Evolutionary conservation across 352 stramenopile species (phyloP), one percentile per base, ranked within the genome.

Genomic region (Phytophthora hybrid): DNA sequence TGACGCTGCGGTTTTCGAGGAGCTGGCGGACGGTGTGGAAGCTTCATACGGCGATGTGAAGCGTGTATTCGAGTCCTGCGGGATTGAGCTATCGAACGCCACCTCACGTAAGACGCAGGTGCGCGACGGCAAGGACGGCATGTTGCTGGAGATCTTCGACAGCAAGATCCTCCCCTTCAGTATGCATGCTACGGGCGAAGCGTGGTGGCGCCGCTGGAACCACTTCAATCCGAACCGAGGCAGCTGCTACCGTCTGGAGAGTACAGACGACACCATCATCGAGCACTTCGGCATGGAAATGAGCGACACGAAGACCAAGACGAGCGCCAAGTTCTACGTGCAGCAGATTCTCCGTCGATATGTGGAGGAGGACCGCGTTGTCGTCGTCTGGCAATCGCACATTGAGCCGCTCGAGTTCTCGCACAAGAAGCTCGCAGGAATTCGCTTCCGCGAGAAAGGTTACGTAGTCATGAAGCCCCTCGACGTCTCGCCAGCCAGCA

Each of bases 371-470:
- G 77, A 86, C 44, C 84, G 84, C 41, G 68, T 89, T 14, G 74
- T 92, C 31, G 81, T 90, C 31, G 81, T 90, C 16, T 92, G 83
- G 83, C 80, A 78, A 11, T 79, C 85, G 23, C 79, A 79, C 71
- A 81, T 89, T 74, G 73, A 91, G 34, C 83, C 85, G n/a, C 65
- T 85, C n/a, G 78, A 85, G 69, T 91, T 92, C 71, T 79, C 73
- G 18, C 67, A 82, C 56, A 79, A 88, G 63, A 82, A 75, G 9
- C 61, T 80, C 23, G 59, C 73, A 10, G 49, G 73, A 5, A 66
- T 80, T 52, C 68, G 63, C 23, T 91, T 90, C 53, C 53, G 74
- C 18, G 81, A 92, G 54, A 81, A 86, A 26, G 85, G 85, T 13
- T 92, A 90, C 73, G 81, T 92, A 56, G 60, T 92, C 31, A 74